A percentile compares a stretch with the other conserved stretches of the same genome.
phyloP scores from a whole-genome alignment of 225 moss, liverwort and hornwort genomes.

The Polytrichum formosum region DNA sequence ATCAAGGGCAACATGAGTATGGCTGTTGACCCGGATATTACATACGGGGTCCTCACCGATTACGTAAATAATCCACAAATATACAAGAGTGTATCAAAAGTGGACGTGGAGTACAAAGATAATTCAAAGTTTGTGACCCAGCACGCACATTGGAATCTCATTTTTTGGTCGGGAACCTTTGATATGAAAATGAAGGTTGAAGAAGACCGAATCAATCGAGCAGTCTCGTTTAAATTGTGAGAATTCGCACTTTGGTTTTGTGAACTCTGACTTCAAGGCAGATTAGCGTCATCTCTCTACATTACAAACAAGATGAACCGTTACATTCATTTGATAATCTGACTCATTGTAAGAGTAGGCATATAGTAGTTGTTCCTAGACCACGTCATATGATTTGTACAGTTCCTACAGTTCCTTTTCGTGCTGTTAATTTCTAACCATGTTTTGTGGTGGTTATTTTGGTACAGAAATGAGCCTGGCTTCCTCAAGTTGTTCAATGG shows the following conservation, averaged over 20 bases:
- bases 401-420: too few relatives aligned
- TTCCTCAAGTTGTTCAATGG: conserved; percentile 88
- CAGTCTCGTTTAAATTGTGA: conserved; percentile 79
- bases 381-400: too few relatives aligned
- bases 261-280: too few relatives aligned
- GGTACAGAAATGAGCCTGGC: conserved; percentile 68
- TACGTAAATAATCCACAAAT: conserved; percentile 75
- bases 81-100: conserved; percentile 76
- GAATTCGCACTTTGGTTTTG: not conserved
- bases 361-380: too few relatives aligned
- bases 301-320: too few relatives aligned
- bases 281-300: too few relatives aligned
- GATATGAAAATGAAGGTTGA: conserved; percentile 79
- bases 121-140: conserved; percentile 75
- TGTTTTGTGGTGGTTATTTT: not conserved
- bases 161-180: conserved; percentile 76
- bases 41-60: conserved; percentile 71
- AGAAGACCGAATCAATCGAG: conserved; percentile 54
- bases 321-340: too few relatives aligned
- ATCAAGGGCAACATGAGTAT: conserved; percentile 55
- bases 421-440: not conserved
- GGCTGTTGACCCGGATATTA: conserved; percentile 67
- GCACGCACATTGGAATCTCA: conserved; percentile 75
- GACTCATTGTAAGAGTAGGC: too few relatives aligned
- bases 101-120: conserved; percentile 62